Conservation (phyloP, 1,139 yeast genomes). For the Scheffersomyces lignicola region DNA sequence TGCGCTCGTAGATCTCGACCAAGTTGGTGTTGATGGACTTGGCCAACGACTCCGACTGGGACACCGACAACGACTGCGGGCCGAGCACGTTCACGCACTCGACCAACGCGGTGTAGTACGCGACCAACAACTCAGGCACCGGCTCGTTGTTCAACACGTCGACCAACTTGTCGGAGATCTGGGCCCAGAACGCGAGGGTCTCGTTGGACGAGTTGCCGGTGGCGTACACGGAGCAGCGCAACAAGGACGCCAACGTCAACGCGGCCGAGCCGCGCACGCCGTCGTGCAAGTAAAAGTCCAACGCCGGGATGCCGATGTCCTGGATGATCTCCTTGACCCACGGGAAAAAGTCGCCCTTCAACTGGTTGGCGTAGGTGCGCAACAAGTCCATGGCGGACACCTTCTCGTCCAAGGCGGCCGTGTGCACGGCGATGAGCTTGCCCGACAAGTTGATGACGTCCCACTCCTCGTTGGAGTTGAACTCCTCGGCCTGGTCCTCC, state of each 20-base stretch:
- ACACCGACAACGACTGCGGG: conserved; percentile 53
- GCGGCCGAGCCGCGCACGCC: conserved; percentile 94
- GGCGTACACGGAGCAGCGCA: conserved; percentile 67
- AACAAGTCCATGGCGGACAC: conserved; percentile 88
- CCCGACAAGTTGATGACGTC: conserved; percentile 91
- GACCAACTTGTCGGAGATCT: conserved; percentile 67
- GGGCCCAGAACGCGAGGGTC: conserved; percentile 68
- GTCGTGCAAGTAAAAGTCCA: conserved; percentile 89
- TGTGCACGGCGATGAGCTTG: conserved; percentile 90
- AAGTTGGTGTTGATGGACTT: conserved; percentile 62
- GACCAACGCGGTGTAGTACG: conserved; percentile 72
- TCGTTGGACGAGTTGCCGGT: conserved; percentile 58
- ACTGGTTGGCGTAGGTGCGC: conserved; percentile 82
- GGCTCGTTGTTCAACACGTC: conserved; percentile 76
- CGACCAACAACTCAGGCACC: conserved; percentile 76
- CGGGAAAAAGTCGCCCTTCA: conserved; percentile 79
- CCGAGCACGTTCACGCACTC: conserved; percentile 71
- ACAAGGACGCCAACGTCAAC: conserved; percentile 73
- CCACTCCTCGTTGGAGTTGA: conserved; percentile 88
- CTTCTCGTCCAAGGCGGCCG: conserved; percentile 89
- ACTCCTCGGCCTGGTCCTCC: conserved; percentile 83
- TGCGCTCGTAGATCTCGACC: conserved; percentile 68
- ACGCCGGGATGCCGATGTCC: conserved; percentile 83
- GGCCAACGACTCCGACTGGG: conserved; percentile 60
- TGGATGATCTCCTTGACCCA: conserved; percentile 78